Evolutionary conservation across 192 early-diverging fungal genomes (phyloP), one percentile per base, ranked within the genome.

Genomic region (Mortierella claussenii): DNA sequence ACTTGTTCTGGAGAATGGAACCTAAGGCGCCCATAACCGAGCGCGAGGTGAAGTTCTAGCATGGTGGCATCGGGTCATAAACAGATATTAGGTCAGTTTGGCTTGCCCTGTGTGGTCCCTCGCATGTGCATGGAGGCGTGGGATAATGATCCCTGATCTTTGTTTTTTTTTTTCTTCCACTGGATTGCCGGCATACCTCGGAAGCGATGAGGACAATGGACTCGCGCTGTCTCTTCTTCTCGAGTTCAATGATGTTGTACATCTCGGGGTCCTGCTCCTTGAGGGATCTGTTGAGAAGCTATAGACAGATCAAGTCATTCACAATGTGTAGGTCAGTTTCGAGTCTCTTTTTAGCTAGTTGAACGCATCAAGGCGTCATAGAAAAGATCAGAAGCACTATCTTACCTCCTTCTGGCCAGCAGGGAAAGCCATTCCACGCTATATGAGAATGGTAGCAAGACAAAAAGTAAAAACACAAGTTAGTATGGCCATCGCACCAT

Each of bases 1-100:
- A 99, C 86, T 99, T 99, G 91, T 99, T 99, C 82, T 98, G 96
- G 91, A 99, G 95, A 33, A 97, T 90, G 11, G 96, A 97, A 24
- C 98, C 98, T 49, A 99, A 88, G 12, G 95, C 95, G 42, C 95
- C 89, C 93, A 97, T 96, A 45, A 98, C 98, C 0, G 96, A 90
- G 43, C 90, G 89, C 45, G 95, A 97, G 17, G 98, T 99, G 79
- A 97, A 99, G 90, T 99, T 99, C 91, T 94, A 69, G 36, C n/a
- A n/a, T n/a, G n/a, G n/a, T n/a, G n/a, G n/a, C n/a, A n/a, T n/a
- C n/a, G n/a, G n/a, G n/a, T n/a, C n/a, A n/a, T n/a, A n/a, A n/a
- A n/a, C n/a, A n/a, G n/a, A n/a, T n/a, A n/a, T n/a, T n/a, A n/a
- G n/a, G n/a, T n/a, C n/a, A n/a, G n/a, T n/a, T n/a, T n/a, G n/a